Conservation (phyloP, 1,139 yeast species). For the Lodderomyces pseudojiufengensis region DNA sequence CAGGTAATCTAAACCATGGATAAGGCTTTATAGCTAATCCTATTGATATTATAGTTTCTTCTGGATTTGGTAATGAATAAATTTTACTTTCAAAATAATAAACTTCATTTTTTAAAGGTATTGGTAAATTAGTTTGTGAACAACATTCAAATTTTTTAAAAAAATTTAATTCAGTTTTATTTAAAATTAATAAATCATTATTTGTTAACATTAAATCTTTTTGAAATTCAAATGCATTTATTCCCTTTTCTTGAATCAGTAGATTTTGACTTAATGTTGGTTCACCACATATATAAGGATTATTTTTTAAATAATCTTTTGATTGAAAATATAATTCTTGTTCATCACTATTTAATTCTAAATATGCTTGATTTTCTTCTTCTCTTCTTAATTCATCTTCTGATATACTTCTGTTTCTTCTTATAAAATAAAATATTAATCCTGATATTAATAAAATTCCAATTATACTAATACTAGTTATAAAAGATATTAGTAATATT, state of each 20-base stretch:
- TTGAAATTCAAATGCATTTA: conserved; percentile 87
- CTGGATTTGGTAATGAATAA: conserved; percentile 49
- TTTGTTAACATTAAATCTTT: conserved; percentile 62
- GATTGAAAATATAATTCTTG: conserved; percentile 79
- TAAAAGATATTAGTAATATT: conserved; percentile 11
- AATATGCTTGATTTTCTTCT: conserved; percentile 57
- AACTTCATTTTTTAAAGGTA: conserved; percentile 81
- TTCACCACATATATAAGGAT: conserved; percentile 51
- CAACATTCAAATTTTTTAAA: conserved; percentile 69
- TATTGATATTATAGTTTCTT: conserved; percentile 38
- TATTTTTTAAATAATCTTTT: conserved; percentile 50
- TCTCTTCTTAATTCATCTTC: conserved; percentile 63
- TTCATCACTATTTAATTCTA: conserved; percentile 61
- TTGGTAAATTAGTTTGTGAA: conserved; percentile 79
- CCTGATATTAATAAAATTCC: conserved; percentile 13
- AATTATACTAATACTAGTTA: conserved; percentile 14
- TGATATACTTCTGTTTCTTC: conserved; percentile 13
- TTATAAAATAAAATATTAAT: conserved; percentile 13
- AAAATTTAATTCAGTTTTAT: conserved; percentile 76
- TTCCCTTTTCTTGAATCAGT: conserved; percentile 86
- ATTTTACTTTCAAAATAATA: conserved; percentile 85
- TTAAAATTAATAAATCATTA: conserved; percentile 59
- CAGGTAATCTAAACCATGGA: conserved; percentile 59
- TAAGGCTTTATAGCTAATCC: conserved; percentile 52
- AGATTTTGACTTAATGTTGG: conserved; percentile 48